Conservation (phyloP, 1,139 yeast species). For the Taphrina communis region DNA sequence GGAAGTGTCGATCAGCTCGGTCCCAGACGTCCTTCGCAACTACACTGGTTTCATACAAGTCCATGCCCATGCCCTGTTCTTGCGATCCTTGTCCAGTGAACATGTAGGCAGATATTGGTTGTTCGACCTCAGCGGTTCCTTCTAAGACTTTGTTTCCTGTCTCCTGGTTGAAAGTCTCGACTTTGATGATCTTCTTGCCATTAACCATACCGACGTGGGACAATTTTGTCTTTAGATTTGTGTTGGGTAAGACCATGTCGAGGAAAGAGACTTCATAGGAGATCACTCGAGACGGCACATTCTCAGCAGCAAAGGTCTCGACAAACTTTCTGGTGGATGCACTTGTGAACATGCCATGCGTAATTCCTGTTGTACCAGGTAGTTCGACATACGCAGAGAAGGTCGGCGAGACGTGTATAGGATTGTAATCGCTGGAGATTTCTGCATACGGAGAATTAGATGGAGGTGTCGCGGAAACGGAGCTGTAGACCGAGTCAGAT, state of each 20-base stretch:
- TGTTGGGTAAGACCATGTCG: slow-evolving; percentile 98
- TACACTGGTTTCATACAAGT: slow-evolving; percentile 83
- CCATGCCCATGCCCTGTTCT: slow-evolving; percentile 99
- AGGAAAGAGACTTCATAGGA: slow-evolving; percentile 90
- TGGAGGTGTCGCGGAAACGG: slow-evolving; percentile 66
- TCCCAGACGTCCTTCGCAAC: slow-evolving; percentile 98
- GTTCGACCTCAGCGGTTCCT: slow-evolving; percentile 99
- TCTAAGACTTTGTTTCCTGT: slow-evolving; percentile 75
- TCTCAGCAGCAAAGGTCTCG: slow-evolving; percentile 98
- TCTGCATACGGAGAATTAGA: slow-evolving; percentile 95
- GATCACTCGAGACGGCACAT: slow-evolving; percentile 92
- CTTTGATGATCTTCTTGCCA: slow-evolving; percentile 96
- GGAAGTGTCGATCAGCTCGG: slow-evolving; percentile 92
- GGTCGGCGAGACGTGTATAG: slow-evolving; percentile 95
- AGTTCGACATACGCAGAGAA: slow-evolving; percentile 90
- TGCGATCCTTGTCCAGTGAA: slow-evolving; percentile 99
- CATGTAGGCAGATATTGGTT: slow-evolving; percentile 93
- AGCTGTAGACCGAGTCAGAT: slow-evolving; percentile 67
- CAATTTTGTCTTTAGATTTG: slow-evolving; percentile 80
- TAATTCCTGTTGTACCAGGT: slow-evolving; percentile 81
- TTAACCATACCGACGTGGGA: slow-evolving; percentile 99
- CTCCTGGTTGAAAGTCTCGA: slow-evolving; percentile 83
- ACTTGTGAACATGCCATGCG: slow-evolving; percentile 98
- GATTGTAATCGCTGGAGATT: slow-evolving; percentile 97
- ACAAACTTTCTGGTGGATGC: slow-evolving; percentile 94